phyloP scores from a whole-genome alignment of 129 eudicot species.

The Oenanthe sinensis region DNA sequence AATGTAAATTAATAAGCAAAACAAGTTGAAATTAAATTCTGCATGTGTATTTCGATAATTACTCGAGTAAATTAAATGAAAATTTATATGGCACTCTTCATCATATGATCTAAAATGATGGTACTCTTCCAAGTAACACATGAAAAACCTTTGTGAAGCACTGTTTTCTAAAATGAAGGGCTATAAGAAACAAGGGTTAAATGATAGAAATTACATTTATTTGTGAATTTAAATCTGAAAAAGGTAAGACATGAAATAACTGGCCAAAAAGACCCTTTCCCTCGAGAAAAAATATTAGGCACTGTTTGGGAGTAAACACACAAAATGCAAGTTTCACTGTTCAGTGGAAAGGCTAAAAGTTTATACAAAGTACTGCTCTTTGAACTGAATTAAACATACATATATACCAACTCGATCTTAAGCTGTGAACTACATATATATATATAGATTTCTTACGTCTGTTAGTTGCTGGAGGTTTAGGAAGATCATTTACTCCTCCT shows the following conservation, averaged over 20 bases:
- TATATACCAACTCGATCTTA: too few relatives aligned
- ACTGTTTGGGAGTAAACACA: slow-evolving; percentile 39
- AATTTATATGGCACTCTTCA: too few relatives aligned
- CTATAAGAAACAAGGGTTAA: neutral
- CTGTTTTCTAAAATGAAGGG: slow-evolving; percentile 11
- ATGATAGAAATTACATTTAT: too few relatives aligned
- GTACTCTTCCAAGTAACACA: neutral
- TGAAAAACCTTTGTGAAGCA: neutral
- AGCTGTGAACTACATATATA: neutral
- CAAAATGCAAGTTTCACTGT: slow-evolving; percentile 11
- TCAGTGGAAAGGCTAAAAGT: neutral
- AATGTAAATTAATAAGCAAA: neutral
- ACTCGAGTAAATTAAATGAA: too few relatives aligned
- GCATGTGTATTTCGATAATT: too few relatives aligned
- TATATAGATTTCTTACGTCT: slow-evolving; percentile 46
- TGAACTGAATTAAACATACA: neutral
- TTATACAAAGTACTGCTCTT: neutral
- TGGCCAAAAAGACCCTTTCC: slow-evolving; percentile 20
- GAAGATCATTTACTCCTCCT: slow-evolving; percentile 74
- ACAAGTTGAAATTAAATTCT: neutral
- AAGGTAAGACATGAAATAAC: slow-evolving; percentile 28
- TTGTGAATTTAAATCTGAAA: slow-evolving; percentile 26
- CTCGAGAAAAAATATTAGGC: slow-evolving; percentile 14
- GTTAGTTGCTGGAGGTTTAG: slow-evolving; percentile 78
- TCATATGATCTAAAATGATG: neutral